Percentiles rank a stretch among this genome's conserved stretches.
Conservation (phyloP, 2,329 filamentous ascomycete species). For the Huntiella decipiens region DNA sequence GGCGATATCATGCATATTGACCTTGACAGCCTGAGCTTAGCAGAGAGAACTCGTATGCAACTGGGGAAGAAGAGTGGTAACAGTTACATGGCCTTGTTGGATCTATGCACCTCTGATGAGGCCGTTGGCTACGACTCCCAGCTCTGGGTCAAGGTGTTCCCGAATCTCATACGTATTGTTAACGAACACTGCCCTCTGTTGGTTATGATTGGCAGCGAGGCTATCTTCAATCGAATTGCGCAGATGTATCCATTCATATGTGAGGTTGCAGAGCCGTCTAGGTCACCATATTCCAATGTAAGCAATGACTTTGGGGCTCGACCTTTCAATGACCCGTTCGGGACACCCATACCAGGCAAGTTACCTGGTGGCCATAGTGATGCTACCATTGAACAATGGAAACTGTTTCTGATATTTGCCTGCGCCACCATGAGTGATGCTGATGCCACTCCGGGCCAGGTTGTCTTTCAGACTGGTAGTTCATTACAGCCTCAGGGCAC, state of each 20-base stretch:
- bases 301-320: conserved; percentile 32
- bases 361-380: conserved; percentile 59
- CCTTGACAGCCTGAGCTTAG: conserved; percentile 75
- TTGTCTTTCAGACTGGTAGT: conserved; percentile 3
- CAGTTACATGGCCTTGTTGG: conserved; percentile 69
- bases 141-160: conserved; percentile 95
- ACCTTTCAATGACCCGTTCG: conserved; percentile 13
- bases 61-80: conserved; percentile 74
- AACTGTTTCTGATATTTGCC: conserved; percentile 88
- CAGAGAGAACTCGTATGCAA: conserved; percentile 79
- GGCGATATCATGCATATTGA: conserved; percentile 80
- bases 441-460: conserved; percentile 36
- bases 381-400: conserved; percentile 91
- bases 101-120: conserved; percentile 86
- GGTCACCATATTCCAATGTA: conserved; percentile 41
- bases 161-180: conserved; percentile 77
- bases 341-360: conserved; percentile 20
- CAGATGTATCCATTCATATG: conserved; percentile 83
- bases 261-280: conserved; percentile 53
- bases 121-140: conserved; percentile 64
- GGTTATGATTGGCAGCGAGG: conserved; percentile 73
- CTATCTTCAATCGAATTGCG: conserved; percentile 78
- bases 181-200: conserved; percentile 84
- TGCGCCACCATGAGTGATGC: conserved; percentile 85
- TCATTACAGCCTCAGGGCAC: neutral